A percentile compares a stretch with the other conserved stretches of the same genome.
Conservation (phyloP, 306 rosid species). For the Castanea sativa region DNA sequence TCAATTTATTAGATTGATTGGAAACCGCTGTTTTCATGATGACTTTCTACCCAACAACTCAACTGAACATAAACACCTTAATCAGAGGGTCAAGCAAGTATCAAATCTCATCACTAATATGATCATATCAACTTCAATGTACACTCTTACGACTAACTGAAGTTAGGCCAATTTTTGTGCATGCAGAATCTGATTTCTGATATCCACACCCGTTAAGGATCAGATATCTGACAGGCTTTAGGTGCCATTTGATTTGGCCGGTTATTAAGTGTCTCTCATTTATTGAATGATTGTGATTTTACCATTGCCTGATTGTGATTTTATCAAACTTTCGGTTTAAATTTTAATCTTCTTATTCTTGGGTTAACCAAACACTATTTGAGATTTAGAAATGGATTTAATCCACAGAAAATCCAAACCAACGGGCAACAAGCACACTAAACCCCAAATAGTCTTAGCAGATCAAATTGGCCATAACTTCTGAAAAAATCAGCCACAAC, state of each 20-base stretch:
- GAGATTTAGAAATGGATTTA: too few relatives aligned
- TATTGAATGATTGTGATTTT: not conserved
- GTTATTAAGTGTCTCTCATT: not conserved
- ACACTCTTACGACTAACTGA: not conserved
- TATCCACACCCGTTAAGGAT: not conserved
- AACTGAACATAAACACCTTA: not conserved
- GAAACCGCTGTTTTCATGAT: not conserved
- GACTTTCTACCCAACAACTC: not conserved
- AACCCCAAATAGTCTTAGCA: too few relatives aligned
- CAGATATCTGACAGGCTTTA: not conserved
- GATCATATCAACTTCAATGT: not conserved
- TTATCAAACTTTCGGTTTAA: not conserved
- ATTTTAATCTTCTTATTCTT: not conserved
- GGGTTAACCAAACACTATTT: not conserved
- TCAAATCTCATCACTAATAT: not conserved
- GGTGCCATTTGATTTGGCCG: not conserved
- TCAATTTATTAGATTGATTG: not conserved
- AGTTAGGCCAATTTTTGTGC: not conserved
- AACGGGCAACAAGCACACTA: too few relatives aligned
- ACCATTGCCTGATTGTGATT: not conserved
- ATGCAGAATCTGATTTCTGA: not conserved
- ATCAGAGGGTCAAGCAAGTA: not conserved
- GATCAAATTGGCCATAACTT: too few relatives aligned
- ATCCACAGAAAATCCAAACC: too few relatives aligned
- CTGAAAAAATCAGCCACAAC: too few relatives aligned